These are phyloP conservation scores for Fusarium subtropicale DNA, from an alignment of 2,329 filamentous ascomycete genomes.

Conservation along the genomic window DNA sequence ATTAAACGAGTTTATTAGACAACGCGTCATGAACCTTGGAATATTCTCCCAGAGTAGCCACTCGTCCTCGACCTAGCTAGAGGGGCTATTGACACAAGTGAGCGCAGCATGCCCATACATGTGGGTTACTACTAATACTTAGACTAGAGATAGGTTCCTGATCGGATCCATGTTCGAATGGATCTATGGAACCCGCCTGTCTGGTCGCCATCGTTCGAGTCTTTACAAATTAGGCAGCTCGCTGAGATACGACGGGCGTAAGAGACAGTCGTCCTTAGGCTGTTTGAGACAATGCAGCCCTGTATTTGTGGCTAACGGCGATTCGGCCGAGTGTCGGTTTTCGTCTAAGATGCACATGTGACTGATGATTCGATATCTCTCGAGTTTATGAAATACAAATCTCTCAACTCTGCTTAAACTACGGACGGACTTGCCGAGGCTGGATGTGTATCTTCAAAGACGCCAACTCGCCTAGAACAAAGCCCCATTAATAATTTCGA, in stretches of 20 bases:
- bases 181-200: background rate
- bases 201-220: background rate
- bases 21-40: background rate
- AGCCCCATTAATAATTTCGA: background rate
- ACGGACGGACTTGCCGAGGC: background rate
- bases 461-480: background rate
- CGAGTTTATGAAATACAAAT: background rate
- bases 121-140: too few species aligned
- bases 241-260: constrained; percentile 23
- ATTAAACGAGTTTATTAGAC: background rate
- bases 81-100: background rate
- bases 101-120: too few species aligned
- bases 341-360: constrained; percentile 2
- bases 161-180: background rate
- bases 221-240: constrained; percentile 32
- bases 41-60: background rate
- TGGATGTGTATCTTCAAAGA: background rate
- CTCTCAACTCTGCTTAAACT: background rate
- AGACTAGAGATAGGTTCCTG: background rate
- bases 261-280: background rate
- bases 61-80: background rate
- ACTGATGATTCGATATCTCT: background rate
- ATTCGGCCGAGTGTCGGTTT: constrained; percentile 39
- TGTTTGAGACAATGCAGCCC: constrained; percentile 25
- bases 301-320: constrained; percentile 1